These are phyloP conservation scores for Ogataea haglerorum DNA, from an alignment of 805 yeast species.

Conservation along the genomic window DNA sequence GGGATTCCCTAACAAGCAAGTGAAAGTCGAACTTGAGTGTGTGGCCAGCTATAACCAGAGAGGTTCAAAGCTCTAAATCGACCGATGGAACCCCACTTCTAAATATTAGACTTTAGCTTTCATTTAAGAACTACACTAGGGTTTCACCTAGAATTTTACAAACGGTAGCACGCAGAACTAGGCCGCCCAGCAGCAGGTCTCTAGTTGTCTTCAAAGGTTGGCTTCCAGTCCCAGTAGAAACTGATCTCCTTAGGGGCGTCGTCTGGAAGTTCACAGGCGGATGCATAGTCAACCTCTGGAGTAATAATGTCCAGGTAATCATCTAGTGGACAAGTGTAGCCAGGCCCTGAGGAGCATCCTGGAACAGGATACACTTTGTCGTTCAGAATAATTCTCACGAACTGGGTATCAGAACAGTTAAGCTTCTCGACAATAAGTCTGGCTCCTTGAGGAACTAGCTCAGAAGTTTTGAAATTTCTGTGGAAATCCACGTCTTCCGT, in stretches of 20 bases:
- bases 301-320: constrained; percentile 32
- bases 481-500: constrained; percentile 40
- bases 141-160: too few relatives aligned
- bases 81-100: too few relatives aligned
- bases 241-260: constrained; percentile 1
- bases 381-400: constrained; percentile 45
- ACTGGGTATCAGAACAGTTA: constrained; percentile 32
- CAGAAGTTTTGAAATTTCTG: constrained; percentile 36
- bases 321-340: constrained; percentile 42
- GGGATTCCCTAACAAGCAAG: constrained; percentile 45
- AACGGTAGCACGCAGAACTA: too few relatives aligned
- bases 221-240: constrained; percentile 11
- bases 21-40: constrained; percentile 52
- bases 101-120: background rate
- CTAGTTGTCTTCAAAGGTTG: constrained; percentile 1
- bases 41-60: constrained; percentile 24
- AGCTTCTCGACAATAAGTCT: constrained; percentile 44
- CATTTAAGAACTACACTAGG: background rate
- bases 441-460: constrained; percentile 52
- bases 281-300: background rate
- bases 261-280: constrained; percentile 1
- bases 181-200: background rate
- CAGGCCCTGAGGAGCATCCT: constrained; percentile 49
- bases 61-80: background rate
- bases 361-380: constrained; percentile 52